Conservation (phyloP, 441 rosid species). For the Pelargonium australe region DNA sequence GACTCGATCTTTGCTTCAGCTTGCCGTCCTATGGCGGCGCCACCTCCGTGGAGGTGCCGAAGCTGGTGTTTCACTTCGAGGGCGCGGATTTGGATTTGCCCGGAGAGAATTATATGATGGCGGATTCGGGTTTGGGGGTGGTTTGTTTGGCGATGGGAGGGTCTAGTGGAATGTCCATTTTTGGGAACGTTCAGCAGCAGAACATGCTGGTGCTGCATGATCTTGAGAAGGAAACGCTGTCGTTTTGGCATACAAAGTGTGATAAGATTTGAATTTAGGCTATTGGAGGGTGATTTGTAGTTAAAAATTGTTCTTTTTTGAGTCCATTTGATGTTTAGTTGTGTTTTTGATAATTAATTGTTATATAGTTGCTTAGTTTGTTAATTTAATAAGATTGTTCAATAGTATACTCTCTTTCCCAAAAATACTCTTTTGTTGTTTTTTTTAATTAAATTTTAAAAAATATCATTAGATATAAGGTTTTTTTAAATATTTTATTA, state of each 20-base stretch:
- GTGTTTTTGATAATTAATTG: too few relatives aligned
- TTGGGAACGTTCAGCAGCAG: conserved; percentile 91
- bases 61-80: conserved; percentile 59
- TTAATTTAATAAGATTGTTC: too few relatives aligned
- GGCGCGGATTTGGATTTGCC: conserved; percentile 80
- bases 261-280: conserved; percentile 26
- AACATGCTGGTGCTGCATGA: conserved; percentile 67
- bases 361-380: too few relatives aligned
- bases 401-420: too few relatives aligned
- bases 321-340: too few relatives aligned
- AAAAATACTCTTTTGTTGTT: too few relatives aligned
- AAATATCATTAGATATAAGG: too few relatives aligned
- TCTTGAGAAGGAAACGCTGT: conserved; percentile 54
- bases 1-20: conserved; percentile 77
- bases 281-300: too few relatives aligned
- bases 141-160: conserved; percentile 83
- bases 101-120: conserved; percentile 70
- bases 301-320: too few relatives aligned
- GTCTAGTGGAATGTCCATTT: conserved; percentile 69
- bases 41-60: conserved; percentile 48
- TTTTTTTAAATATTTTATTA: too few relatives aligned
- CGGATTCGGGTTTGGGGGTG: conserved; percentile 48
- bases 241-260: conserved; percentile 64
- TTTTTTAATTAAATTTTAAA: too few relatives aligned
- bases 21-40: conserved; percentile 35